Evolutionary conservation across 2,329 filamentous ascomycete species (phyloP).

Genomic region (Apiospora aurea): DNA sequence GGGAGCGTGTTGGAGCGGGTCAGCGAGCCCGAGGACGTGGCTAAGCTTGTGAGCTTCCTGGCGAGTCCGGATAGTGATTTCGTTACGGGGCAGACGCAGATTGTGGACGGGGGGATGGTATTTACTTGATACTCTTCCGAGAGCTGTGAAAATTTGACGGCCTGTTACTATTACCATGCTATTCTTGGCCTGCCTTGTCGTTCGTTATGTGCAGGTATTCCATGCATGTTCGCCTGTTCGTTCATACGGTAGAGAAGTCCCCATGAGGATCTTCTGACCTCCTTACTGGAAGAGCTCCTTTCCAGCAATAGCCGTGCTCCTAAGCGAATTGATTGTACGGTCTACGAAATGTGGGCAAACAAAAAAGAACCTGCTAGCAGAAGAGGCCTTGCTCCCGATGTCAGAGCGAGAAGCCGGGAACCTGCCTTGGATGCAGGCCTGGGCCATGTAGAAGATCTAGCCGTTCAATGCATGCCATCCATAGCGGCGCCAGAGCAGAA

Average conservation of each 20-base stretch:
- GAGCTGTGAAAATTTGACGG: not conserved
- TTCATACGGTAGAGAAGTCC: not conserved
- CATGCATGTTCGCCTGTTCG: too few species aligned
- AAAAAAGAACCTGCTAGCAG: not conserved
- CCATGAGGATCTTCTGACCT: not conserved
- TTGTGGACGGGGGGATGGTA: slow-evolving; percentile 68
- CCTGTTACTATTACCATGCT: too few species aligned
- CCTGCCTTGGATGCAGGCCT: too few species aligned
- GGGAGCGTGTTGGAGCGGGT: slow-evolving; percentile 53
- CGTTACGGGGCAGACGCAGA: slow-evolving; percentile 69
- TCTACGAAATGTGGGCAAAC: not conserved
- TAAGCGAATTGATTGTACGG: not conserved
- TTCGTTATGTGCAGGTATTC: too few species aligned
- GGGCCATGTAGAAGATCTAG: too few species aligned
- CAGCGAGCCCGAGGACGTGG: slow-evolving; percentile 68
- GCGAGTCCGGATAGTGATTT: slow-evolving; percentile 66
- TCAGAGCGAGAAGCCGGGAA: not conserved
- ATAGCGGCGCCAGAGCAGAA: not conserved
- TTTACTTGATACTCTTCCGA: slow-evolving; percentile 43
- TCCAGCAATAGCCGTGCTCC: not conserved
- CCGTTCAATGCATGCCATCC: too few species aligned
- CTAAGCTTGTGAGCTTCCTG: slow-evolving; percentile 68
- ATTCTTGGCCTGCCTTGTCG: too few species aligned
- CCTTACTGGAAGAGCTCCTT: not conserved
- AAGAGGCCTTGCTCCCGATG: too few species aligned